Evolutionary conservation across 2,329 filamentous ascomycete species (phyloP), one percentile per base, ranked within the genome.

Genomic region (Sporothrix dimorphospora): DNA sequence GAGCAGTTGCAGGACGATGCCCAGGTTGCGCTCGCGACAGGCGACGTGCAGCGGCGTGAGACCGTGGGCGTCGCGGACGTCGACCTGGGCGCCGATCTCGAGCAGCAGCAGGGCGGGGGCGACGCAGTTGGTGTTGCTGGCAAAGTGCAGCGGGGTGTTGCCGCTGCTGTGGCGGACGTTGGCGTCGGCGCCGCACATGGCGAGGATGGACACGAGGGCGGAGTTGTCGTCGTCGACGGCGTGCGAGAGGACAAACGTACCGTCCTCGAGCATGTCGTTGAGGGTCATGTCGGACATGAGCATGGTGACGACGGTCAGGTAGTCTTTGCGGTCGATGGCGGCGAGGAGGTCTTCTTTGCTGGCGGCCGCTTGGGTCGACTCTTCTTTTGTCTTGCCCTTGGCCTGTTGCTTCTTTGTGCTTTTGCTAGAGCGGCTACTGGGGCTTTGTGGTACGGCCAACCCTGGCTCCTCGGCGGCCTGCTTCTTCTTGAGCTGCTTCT

Each of bases 11-110:
- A 74, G 42, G 12, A 81, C 77, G 6, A 81, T 75, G 12, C 74
- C 76, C 38, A 76, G 74, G 65, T 82, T 79, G 30, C 80, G 80
- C 2, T 77, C 78, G 73, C 81, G 79, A 69, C 80, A 80, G 38
- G 81, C 81, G 69, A 81, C 80, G 63, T 80, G 63, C 61, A 80
- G 74, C 9, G 76, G 75, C 53, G 77, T 75, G 57, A 77, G 66
- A 61, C 77, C 71, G 19, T 78, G 63, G 51, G 77, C 68, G 51
- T 79, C 77, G 61, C 71, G 51, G 0, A 71, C 71, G 66, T 76
- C 76, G 71, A 78, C 74, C 21, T 70, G 61, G 3, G 75, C 72
- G 9, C 76, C 72, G 47, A 74, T 73, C 27, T 75, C 74, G 42
- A 78, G 73, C 27, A 79, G 71, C 21, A 76, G 67, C 30, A 69